These are phyloP conservation scores for Coemansia sp. DNA, from an alignment of 192 early-diverging fungal genomes.

Conservation along the genomic window DNA sequence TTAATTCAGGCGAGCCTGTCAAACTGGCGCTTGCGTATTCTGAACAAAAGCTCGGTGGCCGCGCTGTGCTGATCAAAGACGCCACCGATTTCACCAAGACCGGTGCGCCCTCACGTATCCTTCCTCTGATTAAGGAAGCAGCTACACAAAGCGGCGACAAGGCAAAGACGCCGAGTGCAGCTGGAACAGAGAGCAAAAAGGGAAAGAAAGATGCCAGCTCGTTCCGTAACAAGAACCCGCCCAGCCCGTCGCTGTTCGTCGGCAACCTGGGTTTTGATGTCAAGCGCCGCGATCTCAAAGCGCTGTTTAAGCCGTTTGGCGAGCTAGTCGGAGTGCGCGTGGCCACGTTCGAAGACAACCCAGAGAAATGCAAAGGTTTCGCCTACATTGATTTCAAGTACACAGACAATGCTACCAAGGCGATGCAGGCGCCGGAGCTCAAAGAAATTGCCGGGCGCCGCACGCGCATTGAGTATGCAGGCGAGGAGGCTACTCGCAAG, in stretches of 20 bases:
- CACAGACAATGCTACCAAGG: conserved; percentile 61
- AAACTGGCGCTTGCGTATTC: conserved; percentile 60
- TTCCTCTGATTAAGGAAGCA: conserved; percentile 9
- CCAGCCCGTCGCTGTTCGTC: conserved; percentile 65
- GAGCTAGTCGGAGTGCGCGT: conserved; percentile 65
- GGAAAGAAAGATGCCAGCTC: conserved; percentile 29
- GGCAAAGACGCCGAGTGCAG: not conserved
- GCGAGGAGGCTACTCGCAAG: conserved; percentile 62
- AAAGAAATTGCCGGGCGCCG: conserved; percentile 58
- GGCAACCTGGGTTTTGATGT: conserved; percentile 65
- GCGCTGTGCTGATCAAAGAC: conserved; percentile 66
- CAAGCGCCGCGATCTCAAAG: conserved; percentile 52
- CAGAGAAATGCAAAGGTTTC: conserved; percentile 76
- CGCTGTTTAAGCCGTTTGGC: conserved; percentile 61
- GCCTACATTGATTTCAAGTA: conserved; percentile 67
- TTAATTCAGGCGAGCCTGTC: conserved; percentile 55
- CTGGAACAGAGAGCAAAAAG: conserved; percentile 5
- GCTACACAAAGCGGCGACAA: not conserved
- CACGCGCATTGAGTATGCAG: conserved; percentile 65
- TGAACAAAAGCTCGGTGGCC: conserved; percentile 58
- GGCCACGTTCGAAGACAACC: conserved; percentile 69
- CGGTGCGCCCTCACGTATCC: conserved; percentile 46
- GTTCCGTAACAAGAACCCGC: conserved; percentile 53
- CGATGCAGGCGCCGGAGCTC: conserved; percentile 57
- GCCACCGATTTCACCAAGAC: conserved; percentile 61